Base-by-base conservation (phyloP, 495 filamentous ascomycete species). In the Aspergillus sclerotiicarbonarius region DNA sequence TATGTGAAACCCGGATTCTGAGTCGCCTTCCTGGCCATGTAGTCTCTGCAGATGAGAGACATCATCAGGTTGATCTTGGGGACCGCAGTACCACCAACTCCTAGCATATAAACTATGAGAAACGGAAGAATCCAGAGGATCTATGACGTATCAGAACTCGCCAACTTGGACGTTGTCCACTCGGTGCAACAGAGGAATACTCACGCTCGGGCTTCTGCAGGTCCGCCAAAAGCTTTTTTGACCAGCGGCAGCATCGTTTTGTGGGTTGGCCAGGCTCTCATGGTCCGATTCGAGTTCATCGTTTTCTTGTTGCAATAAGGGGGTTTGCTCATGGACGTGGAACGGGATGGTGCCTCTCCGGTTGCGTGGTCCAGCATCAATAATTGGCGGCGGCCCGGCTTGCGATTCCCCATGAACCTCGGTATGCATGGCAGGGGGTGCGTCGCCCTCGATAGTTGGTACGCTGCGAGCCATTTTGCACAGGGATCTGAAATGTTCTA, bases 81-180 rank as follows among this genome's bases (percentile, higher is more conserved):
- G 4, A 95, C 90, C 3, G 90, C 72, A 21, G 87, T 80, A 60
- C 89, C 92, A 19, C 94, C 94, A 66, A 91, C 91, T 0, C 91
- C 92, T 44, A 96, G 74, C 0, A 90, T 88, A 67, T 87, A 91
- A 7, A 95, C 66, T 21, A 88, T 73, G 68, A 90, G 91, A 4
- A 90, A 87, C 0, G 82, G 84, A 9, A 98, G 63, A 15, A 98
- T 74, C 90, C 92, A 98, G 70, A 80, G 90, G 35, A 96, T 82
- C 90, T 96, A 54, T 33, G 29, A 31, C 4, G 25, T 32, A 41
- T 41, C 13, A 41, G 37, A 41, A 41, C 37, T 1, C 13, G 37
- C 6, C 10, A 3, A 7, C 9, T 10, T 30, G 46, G 19, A 25
- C 10, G 46, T 49, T 49, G 20, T 12, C 7, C 13, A 41, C 12